Base-by-base conservation (phyloP, 2,329 filamentous ascomycete species). In the Xylaria sp. region DNA sequence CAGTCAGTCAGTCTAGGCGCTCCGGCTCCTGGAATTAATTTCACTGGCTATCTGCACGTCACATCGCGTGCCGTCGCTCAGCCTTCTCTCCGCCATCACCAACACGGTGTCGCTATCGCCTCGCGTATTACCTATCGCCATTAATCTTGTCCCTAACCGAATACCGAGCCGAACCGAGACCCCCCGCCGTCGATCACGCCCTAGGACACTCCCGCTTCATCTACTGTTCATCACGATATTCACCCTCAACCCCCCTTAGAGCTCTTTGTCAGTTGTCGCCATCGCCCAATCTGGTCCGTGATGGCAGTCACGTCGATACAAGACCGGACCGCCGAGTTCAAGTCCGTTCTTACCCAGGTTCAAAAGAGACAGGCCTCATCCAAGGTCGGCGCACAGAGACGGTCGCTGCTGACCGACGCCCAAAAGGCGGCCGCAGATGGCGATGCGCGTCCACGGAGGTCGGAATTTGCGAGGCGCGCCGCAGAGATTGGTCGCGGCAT, bases 311-410 rank as follows among this genome's bases (percentile, higher is more conserved):
- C 86, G 69, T 95, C 94, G 61, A 97, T 98, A 81, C 96, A 99
- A 85, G 96, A 99, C 84, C 93, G 96, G 78, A 99, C 96, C 67
- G 88, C 90, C 78, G 96, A 99, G 86, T 99, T 99, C 87, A 92
- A 91, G 80, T 92, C 94, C 73, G 97, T 98, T 77, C 89, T 98
- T 71, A 86, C 89, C 55, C 93, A 97, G 80, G 92, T 93, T 61
- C 94, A 97, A 82, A 92, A 91, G 78, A 89, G 91, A 72, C 90
- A 96, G 77, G 90, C 90, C 39, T 87, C 91, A 12, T 89, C 89
- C 69, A 97, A 97, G 83, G 86, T 91, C 61, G 89, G 92, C 76
- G 87, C 92, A 39, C 93, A 97, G 81, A 89, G 92, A 74, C 91
- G 94, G 79, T 94, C 92, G 51, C 89, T 98, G 60, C 86, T 97